phyloP scores from a whole-genome alignment of 2,329 filamentous ascomycete species.

The Cladophialophora immunda region DNA sequence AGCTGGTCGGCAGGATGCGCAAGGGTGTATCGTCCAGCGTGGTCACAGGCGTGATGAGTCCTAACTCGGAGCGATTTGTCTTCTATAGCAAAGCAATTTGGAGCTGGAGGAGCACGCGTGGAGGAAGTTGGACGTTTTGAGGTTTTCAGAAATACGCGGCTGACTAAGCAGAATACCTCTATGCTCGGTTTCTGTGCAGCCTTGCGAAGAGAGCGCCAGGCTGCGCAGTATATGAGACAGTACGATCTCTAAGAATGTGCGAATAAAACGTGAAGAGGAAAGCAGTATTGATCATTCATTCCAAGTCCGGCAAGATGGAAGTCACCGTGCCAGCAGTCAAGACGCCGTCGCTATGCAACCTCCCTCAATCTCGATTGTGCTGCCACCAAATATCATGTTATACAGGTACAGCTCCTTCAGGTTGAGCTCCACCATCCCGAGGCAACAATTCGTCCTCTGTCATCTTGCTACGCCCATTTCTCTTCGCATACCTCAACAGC shows the following conservation, averaged over 20 bases:
- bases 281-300: not conserved
- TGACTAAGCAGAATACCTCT: not conserved
- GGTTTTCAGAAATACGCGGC: not conserved
- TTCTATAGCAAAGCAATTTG: not conserved
- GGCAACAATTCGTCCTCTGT: conserved; percentile 4
- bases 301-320: not conserved
- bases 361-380: not conserved
- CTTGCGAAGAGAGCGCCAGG: too few relatives aligned
- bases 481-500: conserved; percentile 54
- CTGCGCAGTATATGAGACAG: too few relatives aligned
- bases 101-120: not conserved
- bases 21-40: not conserved
- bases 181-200: not conserved
- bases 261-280: not conserved
- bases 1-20: not conserved
- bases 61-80: not conserved
- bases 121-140: not conserved
- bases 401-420: not conserved
- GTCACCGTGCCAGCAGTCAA: not conserved
- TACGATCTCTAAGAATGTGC: not conserved
- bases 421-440: not conserved
- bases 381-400: not conserved
- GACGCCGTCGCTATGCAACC: conserved; percentile 11
- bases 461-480: conserved; percentile 19
- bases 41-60: not conserved